These are phyloP conservation scores for Phytophthora nicotianae DNA, from an alignment of 352 stramenopile species.

Conservation along the genomic window DNA sequence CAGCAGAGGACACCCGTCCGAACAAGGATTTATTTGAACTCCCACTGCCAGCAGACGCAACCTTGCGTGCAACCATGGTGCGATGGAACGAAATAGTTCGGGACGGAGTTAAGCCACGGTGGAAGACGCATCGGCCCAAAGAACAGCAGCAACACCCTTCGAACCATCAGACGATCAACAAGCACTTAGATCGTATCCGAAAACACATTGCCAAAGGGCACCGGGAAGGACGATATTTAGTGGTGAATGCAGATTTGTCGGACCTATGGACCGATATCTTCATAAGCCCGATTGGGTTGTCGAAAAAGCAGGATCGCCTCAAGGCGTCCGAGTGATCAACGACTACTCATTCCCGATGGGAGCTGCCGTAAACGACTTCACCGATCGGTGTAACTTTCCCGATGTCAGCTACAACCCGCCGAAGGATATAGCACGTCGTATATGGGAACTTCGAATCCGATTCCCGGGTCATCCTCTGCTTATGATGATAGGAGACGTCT, in stretches of 20 bases:
- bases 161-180: too few relatives aligned
- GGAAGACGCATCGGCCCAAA: too few relatives aligned
- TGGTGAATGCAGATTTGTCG: background rate
- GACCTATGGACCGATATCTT: background rate
- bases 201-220: background rate
- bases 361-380: background rate
- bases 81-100: background rate
- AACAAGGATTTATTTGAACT: background rate
- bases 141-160: too few relatives aligned
- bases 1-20: background rate
- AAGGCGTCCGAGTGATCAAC: background rate
- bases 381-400: background rate
- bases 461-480: background rate
- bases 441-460: background rate
- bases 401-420: slow-evolving; percentile 2
- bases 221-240: background rate
- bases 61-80: background rate
- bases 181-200: too few relatives aligned
- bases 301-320: background rate
- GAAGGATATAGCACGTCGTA: background rate
- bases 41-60: background rate
- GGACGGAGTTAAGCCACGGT: background rate
- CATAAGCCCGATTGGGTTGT: background rate
- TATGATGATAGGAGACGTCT: slow-evolving; percentile 1
- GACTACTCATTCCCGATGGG: background rate